Conservation (phyloP, 805 yeast species). For the Candida ovalis region DNA sequence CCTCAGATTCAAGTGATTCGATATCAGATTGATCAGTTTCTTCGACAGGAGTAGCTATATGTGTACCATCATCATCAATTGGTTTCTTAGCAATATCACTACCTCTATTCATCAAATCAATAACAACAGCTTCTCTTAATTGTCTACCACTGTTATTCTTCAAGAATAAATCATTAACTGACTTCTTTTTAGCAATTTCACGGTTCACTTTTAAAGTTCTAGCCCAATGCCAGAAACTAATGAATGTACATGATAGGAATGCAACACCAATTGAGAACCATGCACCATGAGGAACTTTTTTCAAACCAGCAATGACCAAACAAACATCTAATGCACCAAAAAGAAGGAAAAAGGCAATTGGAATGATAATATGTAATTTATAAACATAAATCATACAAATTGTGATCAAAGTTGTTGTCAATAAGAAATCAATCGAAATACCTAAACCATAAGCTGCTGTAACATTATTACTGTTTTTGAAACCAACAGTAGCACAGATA, state of each 20-base stretch:
- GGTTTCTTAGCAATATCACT: neutral
- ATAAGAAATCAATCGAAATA: conserved; percentile 49
- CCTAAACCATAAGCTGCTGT: conserved; percentile 63
- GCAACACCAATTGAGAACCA: conserved; percentile 56
- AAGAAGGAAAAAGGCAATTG: conserved; percentile 32
- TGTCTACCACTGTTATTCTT: conserved; percentile 14
- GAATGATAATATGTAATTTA: conserved; percentile 33
- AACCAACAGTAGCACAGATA: conserved; percentile 48
- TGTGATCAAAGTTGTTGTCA: conserved; percentile 46
- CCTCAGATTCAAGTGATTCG: neutral
- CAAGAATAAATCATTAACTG: conserved; percentile 33
- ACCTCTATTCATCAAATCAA: conserved; percentile 12
- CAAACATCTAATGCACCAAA: conserved; percentile 47
- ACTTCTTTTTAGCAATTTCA: conserved; percentile 27
- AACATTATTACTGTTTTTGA: conserved; percentile 44
- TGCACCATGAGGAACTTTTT: conserved; percentile 55
- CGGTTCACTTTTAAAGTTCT: conserved; percentile 37
- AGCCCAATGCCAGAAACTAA: conserved; percentile 47
- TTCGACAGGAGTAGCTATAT: neutral
- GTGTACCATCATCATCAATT: neutral
- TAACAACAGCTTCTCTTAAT: conserved; percentile 15
- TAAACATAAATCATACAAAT: conserved; percentile 46
- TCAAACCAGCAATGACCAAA: conserved; percentile 44
- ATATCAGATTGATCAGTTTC: neutral
- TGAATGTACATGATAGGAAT: conserved; percentile 33